Evolutionary conservation across 257 asterid genomes (phyloP).

Genomic region (Paulownia fortunei): DNA sequence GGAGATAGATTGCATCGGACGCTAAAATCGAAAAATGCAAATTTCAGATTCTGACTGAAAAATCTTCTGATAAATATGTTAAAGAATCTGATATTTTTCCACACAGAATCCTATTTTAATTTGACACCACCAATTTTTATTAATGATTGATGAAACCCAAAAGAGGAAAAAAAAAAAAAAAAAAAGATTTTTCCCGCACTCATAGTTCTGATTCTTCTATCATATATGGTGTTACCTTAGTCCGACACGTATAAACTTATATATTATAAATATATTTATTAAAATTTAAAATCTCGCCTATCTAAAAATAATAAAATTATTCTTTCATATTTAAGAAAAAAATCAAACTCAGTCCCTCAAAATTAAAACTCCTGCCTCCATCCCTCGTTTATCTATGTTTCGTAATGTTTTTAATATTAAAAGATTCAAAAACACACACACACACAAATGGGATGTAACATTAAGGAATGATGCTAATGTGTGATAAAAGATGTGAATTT

Average conservation of each 20-base stretch:
- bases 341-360: no score
- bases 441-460: neutral
- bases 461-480: neutral
- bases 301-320: no score
- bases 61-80: neutral
- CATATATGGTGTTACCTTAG: constrained; percentile 7
- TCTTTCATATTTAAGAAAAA: no score
- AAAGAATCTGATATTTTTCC: neutral
- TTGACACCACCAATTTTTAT: constrained; percentile 23
- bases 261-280: no score
- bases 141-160: constrained; percentile 14
- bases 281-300: no score
- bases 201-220: constrained; percentile 34
- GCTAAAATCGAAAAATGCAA: constrained; percentile 36
- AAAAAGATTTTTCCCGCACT: neutral
- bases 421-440: no score
- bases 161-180: no score
- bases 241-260: no score
- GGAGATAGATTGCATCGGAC: constrained; percentile 37
- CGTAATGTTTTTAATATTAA: no score
- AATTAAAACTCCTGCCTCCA: no score
- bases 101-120: constrained; percentile 7
- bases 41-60: constrained; percentile 26
- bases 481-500: neutral
- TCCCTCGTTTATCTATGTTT: no score